phyloP scores from a whole-genome alignment of 2,329 filamentous ascomycete species.

The Penicillium sp. region DNA sequence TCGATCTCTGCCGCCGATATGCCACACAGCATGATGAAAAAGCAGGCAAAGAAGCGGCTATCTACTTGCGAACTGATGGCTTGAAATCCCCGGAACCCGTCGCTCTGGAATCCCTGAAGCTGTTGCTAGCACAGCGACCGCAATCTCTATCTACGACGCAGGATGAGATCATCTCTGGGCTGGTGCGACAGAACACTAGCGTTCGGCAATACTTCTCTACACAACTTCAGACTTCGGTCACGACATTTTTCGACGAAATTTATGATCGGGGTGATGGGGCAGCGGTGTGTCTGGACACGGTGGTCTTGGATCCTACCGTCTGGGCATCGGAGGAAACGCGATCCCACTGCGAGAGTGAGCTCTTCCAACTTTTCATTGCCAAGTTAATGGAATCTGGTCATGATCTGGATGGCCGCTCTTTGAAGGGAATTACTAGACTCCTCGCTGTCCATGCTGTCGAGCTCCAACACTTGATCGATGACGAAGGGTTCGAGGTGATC shows the following conservation, averaged over 20 bases:
- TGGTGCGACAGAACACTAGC: constrained; percentile 45
- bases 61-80: constrained; percentile 45
- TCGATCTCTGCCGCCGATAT: constrained; percentile 47
- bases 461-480: constrained; percentile 55
- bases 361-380: constrained; percentile 69
- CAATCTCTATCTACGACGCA: constrained; percentile 40
- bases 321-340: constrained; percentile 47
- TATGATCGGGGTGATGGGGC: constrained; percentile 50
- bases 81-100: constrained; percentile 43
- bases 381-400: constrained; percentile 87
- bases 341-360: constrained; percentile 47
- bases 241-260: constrained; percentile 50
- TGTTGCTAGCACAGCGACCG: constrained; percentile 41
- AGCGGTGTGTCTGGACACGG: constrained; percentile 48
- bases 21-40: constrained; percentile 41
- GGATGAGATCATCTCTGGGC: constrained; percentile 49
- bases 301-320: constrained; percentile 47
- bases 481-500: constrained; percentile 78
- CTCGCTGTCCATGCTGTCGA: constrained; percentile 55
- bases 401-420: constrained; percentile 63
- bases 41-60: constrained; percentile 46
- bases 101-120: constrained; percentile 45
- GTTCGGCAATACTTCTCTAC: constrained; percentile 46
- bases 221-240: constrained; percentile 45
- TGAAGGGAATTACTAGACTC: constrained; percentile 60